These are phyloP conservation scores for Backusella luteola DNA, from an alignment of 192 early-diverging fungal genomes.

Conservation along the genomic window DNA sequence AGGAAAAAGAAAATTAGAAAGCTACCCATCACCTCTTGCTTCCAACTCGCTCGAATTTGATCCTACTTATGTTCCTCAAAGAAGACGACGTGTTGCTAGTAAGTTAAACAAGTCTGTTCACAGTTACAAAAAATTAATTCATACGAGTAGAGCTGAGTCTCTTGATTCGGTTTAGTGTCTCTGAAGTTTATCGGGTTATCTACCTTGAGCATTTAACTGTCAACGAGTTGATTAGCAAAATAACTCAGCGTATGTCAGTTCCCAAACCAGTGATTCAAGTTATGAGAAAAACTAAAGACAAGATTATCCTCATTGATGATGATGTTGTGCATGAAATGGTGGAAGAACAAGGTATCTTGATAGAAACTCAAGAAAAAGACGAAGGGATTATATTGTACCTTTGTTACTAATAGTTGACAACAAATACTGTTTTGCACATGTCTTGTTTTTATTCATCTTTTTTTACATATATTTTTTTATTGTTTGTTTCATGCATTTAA, in stretches of 20 bases:
- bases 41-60: slow-evolving; percentile 49
- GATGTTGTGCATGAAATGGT: slow-evolving; percentile 55
- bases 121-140: not conserved
- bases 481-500: not conserved
- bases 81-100: slow-evolving; percentile 38
- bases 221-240: slow-evolving; percentile 50
- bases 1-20: not conserved
- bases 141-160: slow-evolving; percentile 45
- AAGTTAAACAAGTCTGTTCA: not conserved
- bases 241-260: slow-evolving; percentile 47
- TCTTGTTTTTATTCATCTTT: not conserved
- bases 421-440: not conserved
- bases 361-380: slow-evolving; percentile 24
- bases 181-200: slow-evolving; percentile 55
- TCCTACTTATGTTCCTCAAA: slow-evolving; percentile 62
- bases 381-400: not conserved
- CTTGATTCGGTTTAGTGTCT: slow-evolving; percentile 53
- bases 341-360: slow-evolving; percentile 65
- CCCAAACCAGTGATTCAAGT: not conserved
- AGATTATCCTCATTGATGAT: slow-evolving; percentile 59
- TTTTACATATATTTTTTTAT: not conserved
- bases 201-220: slow-evolving; percentile 61
- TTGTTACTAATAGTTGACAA: not conserved
- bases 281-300: slow-evolving; percentile 36
- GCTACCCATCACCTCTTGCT: not conserved